Evolutionary conservation across 1,139 yeast species (phyloP), one percentile per base, ranked within the genome.

Genomic region (Scheffersomyces titani): DNA sequence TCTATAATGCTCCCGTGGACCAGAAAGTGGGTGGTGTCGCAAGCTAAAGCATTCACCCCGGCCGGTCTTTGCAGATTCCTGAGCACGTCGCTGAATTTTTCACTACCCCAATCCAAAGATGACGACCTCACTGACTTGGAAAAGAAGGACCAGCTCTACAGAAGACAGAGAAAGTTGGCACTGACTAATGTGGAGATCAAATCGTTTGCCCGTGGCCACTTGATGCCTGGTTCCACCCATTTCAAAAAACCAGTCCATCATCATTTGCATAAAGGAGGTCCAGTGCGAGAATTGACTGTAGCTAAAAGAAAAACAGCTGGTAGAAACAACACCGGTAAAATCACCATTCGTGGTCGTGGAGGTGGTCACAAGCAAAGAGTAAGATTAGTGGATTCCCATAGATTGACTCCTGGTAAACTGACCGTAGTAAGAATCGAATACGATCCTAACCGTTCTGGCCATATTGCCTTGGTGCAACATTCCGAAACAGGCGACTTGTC

Each of bases 391-490:
- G 99, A 94, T 73, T 88, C 88, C 68, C 80, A 80, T 65, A 84
- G 99, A 67, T 69, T 73, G 51, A 82, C 71, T 3, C 74, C 86
- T 1, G 99, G 98, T 22, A 83, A 82, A 55, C 96, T 92, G 65
- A 82, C 85, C 21, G 98, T 94, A 21, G 77, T 88, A 57, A 82
- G 99, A 69, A 91, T 94, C 58, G 99, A 94, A 74, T 92, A 92
- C 70, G 99, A 94, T 74, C 99, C 99, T 51, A 91, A 91, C 68
- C 85, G 99, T 78, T 85, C 96, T 5, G 91, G 96, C 6, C 99
- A 94, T 74, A 89, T 94, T 72, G 99, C 99, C 0, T 77, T 94
- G 60, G 68, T 96, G 52, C 83, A 88, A 71, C 88, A 90, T 71
- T 74, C 80, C 56, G 82, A 76, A 47, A 82, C 94, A 0, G 87